Percentiles rank a stretch among this genome's conserved stretches.
Conservation (phyloP, 2,329 filamentous ascomycete species). For the Aspergillus sp. region DNA sequence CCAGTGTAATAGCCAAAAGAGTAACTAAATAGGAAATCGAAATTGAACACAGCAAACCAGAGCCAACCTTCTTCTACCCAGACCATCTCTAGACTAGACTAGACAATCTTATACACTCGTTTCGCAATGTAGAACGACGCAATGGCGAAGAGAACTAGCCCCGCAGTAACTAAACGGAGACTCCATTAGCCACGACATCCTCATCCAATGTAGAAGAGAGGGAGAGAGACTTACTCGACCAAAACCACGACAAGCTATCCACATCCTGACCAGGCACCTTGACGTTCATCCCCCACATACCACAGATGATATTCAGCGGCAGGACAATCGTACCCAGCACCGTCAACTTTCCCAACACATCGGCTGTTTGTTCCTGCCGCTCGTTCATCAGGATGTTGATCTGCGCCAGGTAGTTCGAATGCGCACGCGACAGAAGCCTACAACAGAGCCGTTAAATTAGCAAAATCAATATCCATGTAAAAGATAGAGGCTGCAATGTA, state of each 20-base stretch:
- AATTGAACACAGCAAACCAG: not conserved
- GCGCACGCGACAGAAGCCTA: conserved; percentile 84
- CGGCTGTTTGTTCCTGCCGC: conserved; percentile 90
- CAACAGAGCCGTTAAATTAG: conserved; percentile 17
- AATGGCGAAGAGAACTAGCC: conserved; percentile 75
- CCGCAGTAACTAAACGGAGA: conserved; percentile 61
- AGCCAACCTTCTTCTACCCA: not conserved
- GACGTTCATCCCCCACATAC: conserved; percentile 98
- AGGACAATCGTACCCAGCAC: conserved; percentile 95
- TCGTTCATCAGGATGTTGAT: conserved; percentile 99
- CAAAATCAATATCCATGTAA: conserved; percentile 3
- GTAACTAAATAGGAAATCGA: not conserved
- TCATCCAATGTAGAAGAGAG: conserved; percentile 3
- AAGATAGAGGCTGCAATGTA: conserved; percentile 42
- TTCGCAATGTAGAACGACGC: conserved; percentile 81
- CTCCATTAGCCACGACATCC: conserved; percentile 5
- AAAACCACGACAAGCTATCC: conserved; percentile 77
- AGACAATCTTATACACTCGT: conserved; percentile 78
- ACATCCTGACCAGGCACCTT: conserved; percentile 89
- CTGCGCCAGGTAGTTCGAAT: conserved; percentile 97
- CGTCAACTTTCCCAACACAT: conserved; percentile 91
- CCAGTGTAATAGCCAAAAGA: too few relatives aligned
- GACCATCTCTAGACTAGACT: conserved; percentile 6
- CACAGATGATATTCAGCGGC: conserved; percentile 98
- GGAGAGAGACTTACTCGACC: conserved; percentile 48